Evolutionary conservation across 139 green algal genomes (phyloP), one percentile per base, ranked within the genome.

Genomic region (Protoeuglena noctilucae): DNA sequence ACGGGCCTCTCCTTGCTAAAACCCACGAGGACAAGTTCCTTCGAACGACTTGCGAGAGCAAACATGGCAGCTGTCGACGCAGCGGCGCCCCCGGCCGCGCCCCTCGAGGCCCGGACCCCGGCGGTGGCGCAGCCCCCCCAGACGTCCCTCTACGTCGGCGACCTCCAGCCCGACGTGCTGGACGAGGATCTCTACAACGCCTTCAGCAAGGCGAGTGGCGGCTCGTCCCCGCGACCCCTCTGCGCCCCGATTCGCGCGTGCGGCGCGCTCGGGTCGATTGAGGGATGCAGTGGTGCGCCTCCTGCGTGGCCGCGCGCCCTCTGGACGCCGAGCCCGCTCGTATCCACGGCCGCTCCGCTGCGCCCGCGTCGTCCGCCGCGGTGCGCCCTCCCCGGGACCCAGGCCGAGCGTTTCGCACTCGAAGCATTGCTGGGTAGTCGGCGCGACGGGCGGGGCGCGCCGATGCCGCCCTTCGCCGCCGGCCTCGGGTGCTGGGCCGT

Each of bases 61-160:
- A 43, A 7, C 34, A 43, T 43, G 34, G 7, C 45, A 9, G 45
- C 45, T 51, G 12, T 17, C 45, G 45, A 28, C 5, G 45, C 45
- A 5, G 5, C 16, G 45, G 18, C 45, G 18, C 45, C 45, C 17
- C 12, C 9, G 45, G 45, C 45, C 21, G 45, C 45, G 45, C 17
- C 45, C 34, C 7, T 19, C 21, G 12, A 9, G 7, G 55, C 30
- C 27, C 49, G 41, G 21, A n/a, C 54, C 7, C 5, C 55, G 6
- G 66, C 66, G 3, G 19, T 5, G 40, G 18, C 54, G 12, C 18
- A 51, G 24, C 27, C 31, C 25, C 18, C 27, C 48, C 86, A 89
- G 65, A 83, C 78, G 19, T 86, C 75, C 23, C 76, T 95, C 51
- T 95, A 95, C 55, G 87, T 95, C 22, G 87, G 87, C 18, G 87